phyloP scores from a whole-genome alignment of 1,284 basidiomycete genomes.

The Fomes fomentarius region DNA sequence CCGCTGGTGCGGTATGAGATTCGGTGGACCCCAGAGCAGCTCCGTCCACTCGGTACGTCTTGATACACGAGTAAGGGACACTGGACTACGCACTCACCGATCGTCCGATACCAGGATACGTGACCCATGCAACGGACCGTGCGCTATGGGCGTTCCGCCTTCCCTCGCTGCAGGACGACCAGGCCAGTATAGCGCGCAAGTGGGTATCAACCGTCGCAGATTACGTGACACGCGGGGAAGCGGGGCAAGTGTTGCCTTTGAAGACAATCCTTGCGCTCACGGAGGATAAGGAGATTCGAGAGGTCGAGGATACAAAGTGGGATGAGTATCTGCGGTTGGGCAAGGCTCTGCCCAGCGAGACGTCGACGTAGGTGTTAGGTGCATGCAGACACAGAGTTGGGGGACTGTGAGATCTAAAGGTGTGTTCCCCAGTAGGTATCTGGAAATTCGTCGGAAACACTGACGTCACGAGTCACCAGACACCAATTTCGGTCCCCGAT shows the following conservation, averaged over 20 bases:
- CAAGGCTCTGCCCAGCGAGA: slow-evolving; percentile 21
- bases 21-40: slow-evolving; percentile 66
- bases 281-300: slow-evolving; percentile 53
- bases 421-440: too few species aligned
- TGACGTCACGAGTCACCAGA: not conserved
- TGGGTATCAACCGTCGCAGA: slow-evolving; percentile 55
- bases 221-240: slow-evolving; percentile 43
- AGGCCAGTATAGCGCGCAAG: slow-evolving; percentile 46
- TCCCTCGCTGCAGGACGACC: slow-evolving; percentile 44
- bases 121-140: slow-evolving; percentile 71
- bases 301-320: slow-evolving; percentile 57
- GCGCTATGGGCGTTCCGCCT: slow-evolving; percentile 49
- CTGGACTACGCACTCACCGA: too few species aligned
- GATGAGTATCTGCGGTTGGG: slow-evolving; percentile 41
- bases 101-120: slow-evolving; percentile 49
- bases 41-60: slow-evolving; percentile 52
- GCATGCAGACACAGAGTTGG: not conserved
- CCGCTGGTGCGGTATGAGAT: slow-evolving; percentile 73
- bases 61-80: too few species aligned
- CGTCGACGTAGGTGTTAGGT: not conserved
- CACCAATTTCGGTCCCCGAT: not conserved
- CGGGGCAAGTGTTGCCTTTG: slow-evolving; percentile 33
- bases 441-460: not conserved
- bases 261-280: slow-evolving; percentile 52
- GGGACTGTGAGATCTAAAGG: too few species aligned